These are phyloP conservation scores for Volvox carteri DNA, from an alignment of 163 green algal genomes.

Conservation along the genomic window DNA sequence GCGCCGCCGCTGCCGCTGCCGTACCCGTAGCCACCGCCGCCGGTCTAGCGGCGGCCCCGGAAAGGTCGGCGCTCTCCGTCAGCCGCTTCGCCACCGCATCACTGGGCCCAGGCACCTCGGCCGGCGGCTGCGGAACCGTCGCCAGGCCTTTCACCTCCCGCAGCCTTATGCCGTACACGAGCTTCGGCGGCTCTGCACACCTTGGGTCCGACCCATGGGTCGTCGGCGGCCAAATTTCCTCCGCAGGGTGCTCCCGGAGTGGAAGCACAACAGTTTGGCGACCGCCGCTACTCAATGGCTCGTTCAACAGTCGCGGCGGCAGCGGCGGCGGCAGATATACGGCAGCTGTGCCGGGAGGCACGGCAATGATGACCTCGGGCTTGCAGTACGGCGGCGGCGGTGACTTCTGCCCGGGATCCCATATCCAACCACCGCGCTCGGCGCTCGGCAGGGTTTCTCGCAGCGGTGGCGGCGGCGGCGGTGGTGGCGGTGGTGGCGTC, in stretches of 20 bases:
- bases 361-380: background rate
- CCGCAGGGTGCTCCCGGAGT: background rate
- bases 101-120: background rate
- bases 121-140: too few relatives aligned
- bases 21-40: too few relatives aligned
- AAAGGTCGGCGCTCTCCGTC: background rate
- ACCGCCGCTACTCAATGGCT: background rate
- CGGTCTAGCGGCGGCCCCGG: too few relatives aligned
- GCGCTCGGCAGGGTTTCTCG: background rate
- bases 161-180: slow-evolving; percentile 3
- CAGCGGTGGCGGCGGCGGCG: background rate
- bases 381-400: background rate
- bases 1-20: background rate
- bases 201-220: slow-evolving; percentile 7
- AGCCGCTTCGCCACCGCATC: slow-evolving; percentile 36
- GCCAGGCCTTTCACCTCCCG: background rate
- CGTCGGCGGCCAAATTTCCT: background rate
- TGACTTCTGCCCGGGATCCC: background rate
- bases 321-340: background rate
- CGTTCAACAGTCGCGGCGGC: background rate
- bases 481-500: too few relatives aligned
- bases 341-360: background rate
- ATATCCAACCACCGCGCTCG: background rate
- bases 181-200: background rate
- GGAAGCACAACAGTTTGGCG: background rate